Conservation (phyloP, 306 rosid species). For the Quercus dentata region DNA sequence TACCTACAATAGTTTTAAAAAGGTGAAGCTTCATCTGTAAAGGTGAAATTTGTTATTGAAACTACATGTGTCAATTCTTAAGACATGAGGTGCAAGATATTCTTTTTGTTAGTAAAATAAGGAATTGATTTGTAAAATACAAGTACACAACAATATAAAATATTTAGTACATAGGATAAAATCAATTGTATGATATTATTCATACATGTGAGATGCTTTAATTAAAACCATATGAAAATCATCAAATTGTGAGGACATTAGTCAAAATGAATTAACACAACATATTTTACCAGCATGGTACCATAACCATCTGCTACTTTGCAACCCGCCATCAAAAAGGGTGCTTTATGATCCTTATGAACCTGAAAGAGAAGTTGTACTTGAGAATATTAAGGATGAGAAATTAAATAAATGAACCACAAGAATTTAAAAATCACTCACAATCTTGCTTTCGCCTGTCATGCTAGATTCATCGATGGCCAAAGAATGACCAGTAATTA, state of each 20-base stretch:
- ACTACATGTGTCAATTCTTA: neutral
- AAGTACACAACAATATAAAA: neutral
- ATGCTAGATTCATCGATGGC: slow-evolving; percentile 96
- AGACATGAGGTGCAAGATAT: neutral
- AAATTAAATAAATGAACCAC: slow-evolving; percentile 7
- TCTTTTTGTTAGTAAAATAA: neutral
- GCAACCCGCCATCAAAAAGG: slow-evolving; percentile 98
- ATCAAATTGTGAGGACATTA: slow-evolving; percentile 1
- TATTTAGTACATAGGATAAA: neutral
- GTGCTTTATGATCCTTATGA: slow-evolving; percentile 76
- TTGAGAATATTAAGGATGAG: slow-evolving; percentile 30
- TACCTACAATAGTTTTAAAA: slow-evolving; percentile 53
- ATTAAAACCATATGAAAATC: neutral
- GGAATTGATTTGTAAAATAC: neutral
- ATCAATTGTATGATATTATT: neutral
- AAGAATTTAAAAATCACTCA: slow-evolving; percentile 38
- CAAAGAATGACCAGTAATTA: slow-evolving; percentile 82
- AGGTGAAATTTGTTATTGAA: neutral
- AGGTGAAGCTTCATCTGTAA: neutral
- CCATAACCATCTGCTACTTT: slow-evolving; percentile 99
- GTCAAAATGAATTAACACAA: neutral
- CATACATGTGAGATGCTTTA: neutral
- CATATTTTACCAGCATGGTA: slow-evolving; percentile 74
- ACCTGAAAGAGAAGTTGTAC: slow-evolving; percentile 54
- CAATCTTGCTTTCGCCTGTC: slow-evolving; percentile 99